Evolutionary conservation across 306 rosid genomes (phyloP), one percentile per base, ranked within the genome.

Genomic region (Adenanthera pavonina): DNA sequence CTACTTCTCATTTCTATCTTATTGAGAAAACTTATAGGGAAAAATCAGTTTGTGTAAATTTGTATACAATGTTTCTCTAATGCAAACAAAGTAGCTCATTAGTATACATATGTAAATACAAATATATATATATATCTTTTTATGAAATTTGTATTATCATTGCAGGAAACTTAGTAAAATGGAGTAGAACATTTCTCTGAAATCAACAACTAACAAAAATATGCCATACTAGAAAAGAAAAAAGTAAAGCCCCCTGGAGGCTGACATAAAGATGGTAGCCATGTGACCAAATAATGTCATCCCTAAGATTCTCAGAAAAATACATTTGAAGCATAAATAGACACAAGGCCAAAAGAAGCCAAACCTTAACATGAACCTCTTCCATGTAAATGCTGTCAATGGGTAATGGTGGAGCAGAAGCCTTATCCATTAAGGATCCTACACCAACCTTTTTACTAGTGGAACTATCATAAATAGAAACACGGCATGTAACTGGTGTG

Each of bases 401-500:
- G 66, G 95, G 92, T 71, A 95, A 80, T 51, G 95, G 89, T 53
- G 98, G 98, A 82, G 97, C 95, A 78, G 89, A 91, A 74, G 98
- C 97, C 92, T 86, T 95, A 46, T 95, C 94, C 98, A 95, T 90
- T 67, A 91, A 89, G 35, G 94, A 83, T 73, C 98, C 97, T 4
- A 95, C 97, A 20, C 97, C 98, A 75, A 92, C 98, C 81, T 95
- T 95, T 84, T 92, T 95, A 72, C 89, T 92, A 0, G 92, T 81
- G 47, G 98, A 90, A 81, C 97, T 89, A 85, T 94, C 98, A 68
- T 92, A 95, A 78, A 95, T 84, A 69, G 97, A 91, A 70, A 95
- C 97, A 38, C 98, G 97, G 75, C 98, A 95, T 1, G 98, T 91
- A 33, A 92, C 98, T n/a, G 98, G 98, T 3, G 98, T 95, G 57